A percentile compares a stretch with the other conserved stretches of the same genome.
Evolutionary conservation across 768 basidiomycete species (phyloP).

Genomic region (Boletus sp.): DNA sequence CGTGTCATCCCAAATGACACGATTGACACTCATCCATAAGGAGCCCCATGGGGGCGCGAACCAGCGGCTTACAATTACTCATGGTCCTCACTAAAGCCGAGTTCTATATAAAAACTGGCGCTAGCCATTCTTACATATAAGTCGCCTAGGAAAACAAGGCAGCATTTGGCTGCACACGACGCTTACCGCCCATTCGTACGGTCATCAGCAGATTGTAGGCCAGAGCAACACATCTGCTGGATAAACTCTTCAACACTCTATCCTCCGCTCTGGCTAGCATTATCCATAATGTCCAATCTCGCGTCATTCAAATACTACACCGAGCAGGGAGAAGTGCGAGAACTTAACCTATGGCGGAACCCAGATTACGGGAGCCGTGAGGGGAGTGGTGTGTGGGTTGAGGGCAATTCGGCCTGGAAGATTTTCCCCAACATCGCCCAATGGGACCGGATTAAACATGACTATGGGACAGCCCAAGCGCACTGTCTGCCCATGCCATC

Average conservation of each 20-base stretch:
- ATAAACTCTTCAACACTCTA: neutral
- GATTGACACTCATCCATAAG: too few relatives aligned
- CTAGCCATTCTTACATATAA: neutral
- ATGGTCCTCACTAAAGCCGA: too few relatives aligned
- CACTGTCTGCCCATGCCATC: neutral
- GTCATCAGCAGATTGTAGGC: neutral
- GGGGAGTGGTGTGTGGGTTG: neutral
- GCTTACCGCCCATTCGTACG: too few relatives aligned
- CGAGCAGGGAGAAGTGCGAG: accelerated
- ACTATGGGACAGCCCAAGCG: neutral
- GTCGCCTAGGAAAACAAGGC: neutral
- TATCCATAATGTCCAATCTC: neutral
- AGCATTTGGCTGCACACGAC: neutral
- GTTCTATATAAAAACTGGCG: neutral
- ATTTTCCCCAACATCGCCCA: neutral
- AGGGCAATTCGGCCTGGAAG: neutral
- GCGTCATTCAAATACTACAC: neutral
- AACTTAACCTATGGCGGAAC: neutral
- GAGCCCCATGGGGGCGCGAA: too few relatives aligned
- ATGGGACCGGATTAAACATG: neutral
- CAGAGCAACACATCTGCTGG: neutral
- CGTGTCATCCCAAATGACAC: too few relatives aligned
- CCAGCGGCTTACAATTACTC: too few relatives aligned
- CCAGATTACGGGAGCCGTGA: neutral
- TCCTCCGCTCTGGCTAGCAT: neutral